A percentile compares a stretch with the other conserved stretches of the same genome.
These are phyloP conservation scores for Lachancea lanzarotensis DNA, from an alignment of 805 yeast species.

Conservation along the genomic window DNA sequence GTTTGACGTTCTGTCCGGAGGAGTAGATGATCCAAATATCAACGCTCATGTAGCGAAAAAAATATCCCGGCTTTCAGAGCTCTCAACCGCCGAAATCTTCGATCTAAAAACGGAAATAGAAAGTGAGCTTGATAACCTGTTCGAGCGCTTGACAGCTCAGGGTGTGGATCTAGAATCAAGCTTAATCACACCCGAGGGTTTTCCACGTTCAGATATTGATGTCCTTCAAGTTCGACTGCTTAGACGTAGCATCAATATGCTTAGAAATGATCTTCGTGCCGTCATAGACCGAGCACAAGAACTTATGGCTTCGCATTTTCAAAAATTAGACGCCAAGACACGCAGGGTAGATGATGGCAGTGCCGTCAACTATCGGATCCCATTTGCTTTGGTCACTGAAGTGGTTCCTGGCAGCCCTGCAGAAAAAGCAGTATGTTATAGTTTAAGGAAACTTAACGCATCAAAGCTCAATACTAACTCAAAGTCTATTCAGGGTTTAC, in stretches of 20 bases:
- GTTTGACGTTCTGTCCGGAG: conserved; percentile 6
- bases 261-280: conserved; percentile 60
- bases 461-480: conserved; percentile 8
- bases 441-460: too few species aligned
- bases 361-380: conserved; percentile 26
- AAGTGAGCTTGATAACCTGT: conserved; percentile 35
- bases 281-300: conserved; percentile 43
- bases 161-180: conserved; percentile 58
- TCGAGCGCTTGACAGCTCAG: conserved; percentile 40
- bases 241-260: conserved; percentile 57
- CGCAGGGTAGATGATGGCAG: not conserved
- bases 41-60: not conserved
- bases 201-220: conserved; percentile 79
- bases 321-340: conserved; percentile 6
- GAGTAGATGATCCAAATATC: conserved; percentile 2
- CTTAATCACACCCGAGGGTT: conserved; percentile 67
- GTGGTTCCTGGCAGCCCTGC: conserved; percentile 57
- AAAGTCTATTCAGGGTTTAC: conserved; percentile 39
- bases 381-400: conserved; percentile 51
- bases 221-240: conserved; percentile 59
- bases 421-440: conserved; percentile 23
- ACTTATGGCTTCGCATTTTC: conserved; percentile 42
- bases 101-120: conserved; percentile 38
- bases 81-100: conserved; percentile 22
- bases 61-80: conserved; percentile 1